Evolutionary conservation across 176 grass and related monocot genomes (phyloP).

Genomic region (Bolboschoenus planiculmis): DNA sequence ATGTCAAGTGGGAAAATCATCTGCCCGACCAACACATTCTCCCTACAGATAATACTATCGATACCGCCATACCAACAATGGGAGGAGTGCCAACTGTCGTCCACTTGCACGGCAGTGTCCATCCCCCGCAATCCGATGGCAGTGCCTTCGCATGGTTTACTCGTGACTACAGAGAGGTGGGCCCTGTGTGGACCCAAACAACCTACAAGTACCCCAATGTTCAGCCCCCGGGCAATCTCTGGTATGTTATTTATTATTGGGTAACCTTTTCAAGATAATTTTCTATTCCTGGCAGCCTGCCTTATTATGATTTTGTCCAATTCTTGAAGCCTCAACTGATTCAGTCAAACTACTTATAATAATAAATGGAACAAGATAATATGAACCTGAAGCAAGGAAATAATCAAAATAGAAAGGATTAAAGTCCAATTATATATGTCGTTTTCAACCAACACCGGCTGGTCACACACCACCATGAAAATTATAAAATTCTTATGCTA

Average conservation of each 20-base stretch:
- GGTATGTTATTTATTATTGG: neutral
- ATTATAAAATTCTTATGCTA: neutral
- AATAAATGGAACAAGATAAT: neutral
- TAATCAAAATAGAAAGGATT: too few relatives aligned
- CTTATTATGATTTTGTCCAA: neutral
- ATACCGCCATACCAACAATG: neutral
- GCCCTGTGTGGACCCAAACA: neutral
- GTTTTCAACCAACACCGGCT: slow-evolving; percentile 31
- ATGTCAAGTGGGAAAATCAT: slow-evolving; percentile 1
- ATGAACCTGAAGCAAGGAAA: neutral
- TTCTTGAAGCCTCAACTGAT: neutral
- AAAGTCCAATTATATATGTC: too few relatives aligned
- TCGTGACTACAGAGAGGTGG: neutral
- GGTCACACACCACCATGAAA: too few relatives aligned
- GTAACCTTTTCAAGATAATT: neutral
- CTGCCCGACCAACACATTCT: neutral
- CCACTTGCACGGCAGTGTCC: neutral
- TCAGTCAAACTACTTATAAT: neutral
- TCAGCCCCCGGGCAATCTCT: neutral
- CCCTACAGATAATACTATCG: neutral
- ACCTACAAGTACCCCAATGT: neutral
- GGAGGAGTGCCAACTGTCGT: neutral
- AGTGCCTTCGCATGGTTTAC: slow-evolving; percentile 8
- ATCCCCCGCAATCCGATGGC: neutral
- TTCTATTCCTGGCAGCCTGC: neutral